These are phyloP conservation scores for Trametopsis cervina DNA, from an alignment of 768 basidiomycete genomes.

Conservation along the genomic window DNA sequence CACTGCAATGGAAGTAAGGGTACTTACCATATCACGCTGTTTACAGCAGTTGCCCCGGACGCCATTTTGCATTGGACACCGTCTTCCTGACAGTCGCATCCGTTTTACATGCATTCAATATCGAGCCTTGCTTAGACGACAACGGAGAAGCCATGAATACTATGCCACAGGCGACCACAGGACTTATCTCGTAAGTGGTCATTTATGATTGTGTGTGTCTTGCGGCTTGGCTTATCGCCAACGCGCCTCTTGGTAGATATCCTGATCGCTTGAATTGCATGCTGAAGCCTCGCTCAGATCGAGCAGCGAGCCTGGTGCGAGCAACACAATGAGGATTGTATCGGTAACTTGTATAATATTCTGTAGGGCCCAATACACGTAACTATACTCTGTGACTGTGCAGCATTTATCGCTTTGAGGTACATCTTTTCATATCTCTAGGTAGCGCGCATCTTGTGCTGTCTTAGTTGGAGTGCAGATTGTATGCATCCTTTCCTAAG, in stretches of 20 bases:
- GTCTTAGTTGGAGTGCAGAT: too few species aligned
- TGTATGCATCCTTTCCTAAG: too few species aligned
- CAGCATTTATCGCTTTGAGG: too few species aligned
- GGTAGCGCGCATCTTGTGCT: too few species aligned
- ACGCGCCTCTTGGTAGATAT: slow-evolving; percentile 1
- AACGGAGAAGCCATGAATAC: slow-evolving; percentile 12
- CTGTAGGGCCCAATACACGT: too few species aligned
- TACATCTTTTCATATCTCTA: too few species aligned
- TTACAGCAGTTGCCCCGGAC: slow-evolving; percentile 19
- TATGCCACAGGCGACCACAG: too few species aligned
- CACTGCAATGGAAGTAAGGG: neutral
- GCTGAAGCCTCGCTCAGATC: slow-evolving; percentile 1
- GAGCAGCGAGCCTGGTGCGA: neutral
- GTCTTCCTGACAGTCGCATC: slow-evolving; percentile 16
- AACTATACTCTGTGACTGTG: too few species aligned
- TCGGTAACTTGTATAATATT: too few species aligned
- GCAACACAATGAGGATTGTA: too few species aligned
- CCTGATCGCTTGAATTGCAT: slow-evolving; percentile 4
- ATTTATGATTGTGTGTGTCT: neutral
- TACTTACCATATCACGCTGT: too few species aligned
- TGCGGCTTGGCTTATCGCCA: neutral
- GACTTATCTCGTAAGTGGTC: too few species aligned
- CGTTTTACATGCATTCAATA: slow-evolving; percentile 17
- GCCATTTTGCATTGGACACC: slow-evolving; percentile 14
- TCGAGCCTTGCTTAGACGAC: slow-evolving; percentile 13